Evolutionary conservation across 306 rosid species (phyloP).

Genomic region (Glycine tomentella): DNA sequence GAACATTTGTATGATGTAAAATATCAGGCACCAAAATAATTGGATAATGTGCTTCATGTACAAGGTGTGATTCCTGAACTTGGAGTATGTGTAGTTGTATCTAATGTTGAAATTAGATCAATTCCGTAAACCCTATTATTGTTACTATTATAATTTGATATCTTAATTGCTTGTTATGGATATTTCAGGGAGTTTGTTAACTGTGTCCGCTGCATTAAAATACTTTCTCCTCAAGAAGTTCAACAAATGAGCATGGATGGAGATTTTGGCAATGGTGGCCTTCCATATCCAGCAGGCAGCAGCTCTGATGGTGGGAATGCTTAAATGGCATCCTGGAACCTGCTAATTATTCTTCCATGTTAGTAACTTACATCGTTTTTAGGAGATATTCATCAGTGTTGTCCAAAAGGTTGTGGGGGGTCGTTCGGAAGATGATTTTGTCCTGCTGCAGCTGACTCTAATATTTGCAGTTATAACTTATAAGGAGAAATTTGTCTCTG

Average conservation of each 20-base stretch:
- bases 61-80: neutral
- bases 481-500: neutral
- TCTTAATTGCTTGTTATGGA: constrained; percentile 19
- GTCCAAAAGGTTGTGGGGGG: constrained; percentile 16
- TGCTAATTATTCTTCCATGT: constrained; percentile 37
- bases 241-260: constrained; percentile 82
- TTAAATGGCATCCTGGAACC: constrained; percentile 32
- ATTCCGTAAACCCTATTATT: neutral
- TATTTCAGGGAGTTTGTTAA: constrained; percentile 70
- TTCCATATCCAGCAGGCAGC: constrained; percentile 74
- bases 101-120: constrained; percentile 5
- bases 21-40: constrained; percentile 4
- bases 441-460: constrained; percentile 10
- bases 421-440: neutral
- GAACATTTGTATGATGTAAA: constrained; percentile 1
- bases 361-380: constrained; percentile 9
- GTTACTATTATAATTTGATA: neutral
- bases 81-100: neutral
- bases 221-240: constrained; percentile 50
- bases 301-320: constrained; percentile 73
- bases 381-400: neutral
- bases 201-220: constrained; percentile 71
- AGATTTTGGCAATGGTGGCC: constrained; percentile 61
- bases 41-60: neutral
- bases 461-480: constrained; percentile 7